Base-by-base conservation (phyloP, 352 stramenopile genomes). In the Phytophthora brassicae region DNA sequence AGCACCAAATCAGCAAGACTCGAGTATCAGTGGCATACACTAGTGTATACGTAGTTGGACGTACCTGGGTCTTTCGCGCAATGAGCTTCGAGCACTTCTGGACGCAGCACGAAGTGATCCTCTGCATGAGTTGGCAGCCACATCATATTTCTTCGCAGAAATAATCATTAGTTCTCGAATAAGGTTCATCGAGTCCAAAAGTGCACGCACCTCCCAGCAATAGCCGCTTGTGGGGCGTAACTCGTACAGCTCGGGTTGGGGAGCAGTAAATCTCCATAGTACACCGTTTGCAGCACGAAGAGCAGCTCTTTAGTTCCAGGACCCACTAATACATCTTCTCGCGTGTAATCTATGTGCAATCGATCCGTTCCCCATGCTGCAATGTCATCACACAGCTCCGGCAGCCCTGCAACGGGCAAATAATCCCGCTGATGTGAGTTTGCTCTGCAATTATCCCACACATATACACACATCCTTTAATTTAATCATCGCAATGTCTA, bases 281-380 rank as follows among this genome's bases (percentile, higher is more conserved):
- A 94, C 28, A 94, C 85, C 0, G 83, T 94, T 63, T 96, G 87
- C 19, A 96, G 69, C n/a, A 96, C 84, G 45, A 94, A 96, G 4
- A 96, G 63, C 11, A 96, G 68, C 58, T 96, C 87, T 53, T 96
- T 96, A 0, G 85, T 94, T n/a, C 87, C 87, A n/a, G 87, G 87
- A 5, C 87, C 87, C 3, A 96, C 79, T 23, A 96, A 74, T 17
- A 96, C 83, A 57, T 94, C 84, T 39, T 96, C 84, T 19, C 72
- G 68, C 4, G 79, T 82, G 71, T 88, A 94, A 0, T 78, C 58
- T 6, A 92, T 55, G 31, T 86, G 68, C 13, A 94, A 54, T 13
- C 68, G 71, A 51, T 77, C 58, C 0, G 81, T 72, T 0, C 77
- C 86, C 84, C 84, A 94, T 0, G 70, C 61, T 8, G 87, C 84